Evolutionary conservation across 306 rosid genomes (phyloP), one percentile per base, ranked within the genome.

Genomic region (Sophora flavescens): DNA sequence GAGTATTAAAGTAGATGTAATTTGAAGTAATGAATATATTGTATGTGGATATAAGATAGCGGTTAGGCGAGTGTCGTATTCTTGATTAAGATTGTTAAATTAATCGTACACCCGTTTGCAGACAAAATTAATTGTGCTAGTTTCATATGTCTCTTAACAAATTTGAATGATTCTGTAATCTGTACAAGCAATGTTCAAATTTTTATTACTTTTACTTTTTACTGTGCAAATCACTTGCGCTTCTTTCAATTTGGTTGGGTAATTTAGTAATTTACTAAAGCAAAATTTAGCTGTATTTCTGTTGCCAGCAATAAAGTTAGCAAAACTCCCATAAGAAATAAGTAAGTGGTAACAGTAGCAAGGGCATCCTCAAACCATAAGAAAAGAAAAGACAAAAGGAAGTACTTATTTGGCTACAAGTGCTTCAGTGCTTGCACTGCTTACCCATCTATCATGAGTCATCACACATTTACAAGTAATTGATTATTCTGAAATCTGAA

Each of bases 401-500:
- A 16, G 76, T 57, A 75, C 47, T 68, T 32, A 56, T 75, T 69
- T 75, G 65, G 75, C 67, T 44, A 41, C 70, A 54, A 63, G 66
- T 75, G 39, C 8, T 35, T 35, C 45, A 63, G 66, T 75, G 39
- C 8, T 35, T 35, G 11, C 42, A 30, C 32, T 70, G 56, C 10
- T 22, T 64, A 15, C 62, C 38, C 47, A 74, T 70, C 69, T 76
- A 68, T 67, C 54, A 72, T 68, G 42, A 36, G 41, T 45, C 41
- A 77, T 77, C 67, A 28, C 80, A 51, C 80, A 35, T 63, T 48
- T 57, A 57, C 73, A 33, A 63, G 80, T 48, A 72, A 77, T 77
- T 81, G 78, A 61, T 77, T 77, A 85, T 81, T 68, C 75, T 76
- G 72, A 59, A 59, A 41, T 77, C 71, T 47, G 57, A 45, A 68